Evolutionary conservation across 139 green algal species (phyloP), one percentile per base, ranked within the genome.

Genomic region (Desmodesmus armatus): DNA sequence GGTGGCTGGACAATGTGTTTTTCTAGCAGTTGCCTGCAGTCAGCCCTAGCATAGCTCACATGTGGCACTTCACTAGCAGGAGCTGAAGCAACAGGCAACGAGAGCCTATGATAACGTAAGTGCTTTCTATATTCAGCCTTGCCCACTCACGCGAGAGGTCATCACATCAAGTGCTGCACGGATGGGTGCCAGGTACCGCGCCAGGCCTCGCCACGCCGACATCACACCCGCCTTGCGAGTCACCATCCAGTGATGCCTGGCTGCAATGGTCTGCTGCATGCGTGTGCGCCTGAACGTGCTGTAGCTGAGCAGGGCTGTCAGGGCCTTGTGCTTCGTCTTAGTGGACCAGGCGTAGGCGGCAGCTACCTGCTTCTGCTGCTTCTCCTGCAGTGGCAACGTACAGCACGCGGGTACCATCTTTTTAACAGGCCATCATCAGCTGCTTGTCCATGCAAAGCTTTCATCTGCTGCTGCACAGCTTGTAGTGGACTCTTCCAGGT

Each of bases 131-230:
- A n/a, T n/a, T n/a, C n/a, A n/a, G n/a, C n/a, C n/a, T n/a, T n/a
- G n/a, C n/a, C n/a, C n/a, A n/a, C n/a, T n/a, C n/a, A n/a, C n/a
- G n/a, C n/a, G n/a, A n/a, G n/a, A n/a, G n/a, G n/a, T n/a, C n/a
- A n/a, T n/a, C n/a, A n/a, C n/a, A n/a, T n/a, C n/a, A n/a, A n/a
- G n/a, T n/a, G n/a, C n/a, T n/a, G n/a, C n/a, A n/a, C 80, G 49
- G 69, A 86, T 51, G 2, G 69, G 80, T 39, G 29, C 53, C 17
- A 86, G 80, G 69, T 80, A 80, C 6, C 49, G 11, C 15, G 80
- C 55, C 25, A 70, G 23, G 3, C 55, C 69, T 49, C 33, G 67
- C 80, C 80, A 86, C 0, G 25, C 53, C 9, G 41, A 44, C 27
- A 86, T 35, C 2, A 11, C 31, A 25, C 17, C 47, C 2, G 66